A percentile compares a stretch with the other conserved stretches of the same genome.
Evolutionary conservation across 176 grass and related monocot species (phyloP).

Genomic region (Hordeum marinum): DNA sequence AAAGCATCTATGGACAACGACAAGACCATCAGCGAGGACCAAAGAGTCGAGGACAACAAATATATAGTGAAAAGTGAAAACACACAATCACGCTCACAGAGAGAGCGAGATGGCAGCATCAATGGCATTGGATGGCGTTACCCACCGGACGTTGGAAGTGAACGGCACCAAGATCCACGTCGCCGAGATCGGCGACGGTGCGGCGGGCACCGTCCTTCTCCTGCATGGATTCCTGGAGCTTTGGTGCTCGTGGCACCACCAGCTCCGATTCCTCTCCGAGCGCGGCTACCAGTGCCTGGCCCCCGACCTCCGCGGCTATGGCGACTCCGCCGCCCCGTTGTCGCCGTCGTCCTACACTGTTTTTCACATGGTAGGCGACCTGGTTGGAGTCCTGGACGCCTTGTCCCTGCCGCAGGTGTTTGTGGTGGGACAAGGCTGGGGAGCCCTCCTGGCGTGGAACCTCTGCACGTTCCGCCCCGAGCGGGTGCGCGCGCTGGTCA

Average conservation of each 20-base stretch:
- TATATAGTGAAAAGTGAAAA: too few species aligned
- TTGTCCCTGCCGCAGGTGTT: constrained; percentile 23
- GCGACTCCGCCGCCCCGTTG: constrained; percentile 20
- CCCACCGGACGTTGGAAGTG: constrained; percentile 30
- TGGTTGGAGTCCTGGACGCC: constrained; percentile 36
- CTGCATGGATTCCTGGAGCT: constrained; percentile 49
- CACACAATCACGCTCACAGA: background rate
- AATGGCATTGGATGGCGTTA: constrained; percentile 4
- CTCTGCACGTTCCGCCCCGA: constrained; percentile 34
- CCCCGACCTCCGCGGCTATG: constrained; percentile 39
- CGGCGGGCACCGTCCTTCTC: constrained; percentile 13
- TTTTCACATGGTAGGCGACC: constrained; percentile 43
- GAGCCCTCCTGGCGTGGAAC: constrained; percentile 40
- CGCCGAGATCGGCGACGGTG: constrained; percentile 16
- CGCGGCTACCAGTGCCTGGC: constrained; percentile 39
- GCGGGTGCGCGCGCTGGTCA: constrained; percentile 41
- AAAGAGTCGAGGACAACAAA: too few species aligned
- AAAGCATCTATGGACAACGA: too few species aligned
- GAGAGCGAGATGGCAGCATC: background rate
- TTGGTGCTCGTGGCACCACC: constrained; percentile 47
- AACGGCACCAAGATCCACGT: constrained; percentile 42
- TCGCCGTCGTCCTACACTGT: constrained; percentile 29
- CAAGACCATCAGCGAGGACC: too few species aligned
- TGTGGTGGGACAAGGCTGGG: constrained; percentile 50
- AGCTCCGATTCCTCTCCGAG: constrained; percentile 3